Evolutionary conservation across 129 eudicot genomes (phyloP).

Genomic region (Artemisia argyi): DNA sequence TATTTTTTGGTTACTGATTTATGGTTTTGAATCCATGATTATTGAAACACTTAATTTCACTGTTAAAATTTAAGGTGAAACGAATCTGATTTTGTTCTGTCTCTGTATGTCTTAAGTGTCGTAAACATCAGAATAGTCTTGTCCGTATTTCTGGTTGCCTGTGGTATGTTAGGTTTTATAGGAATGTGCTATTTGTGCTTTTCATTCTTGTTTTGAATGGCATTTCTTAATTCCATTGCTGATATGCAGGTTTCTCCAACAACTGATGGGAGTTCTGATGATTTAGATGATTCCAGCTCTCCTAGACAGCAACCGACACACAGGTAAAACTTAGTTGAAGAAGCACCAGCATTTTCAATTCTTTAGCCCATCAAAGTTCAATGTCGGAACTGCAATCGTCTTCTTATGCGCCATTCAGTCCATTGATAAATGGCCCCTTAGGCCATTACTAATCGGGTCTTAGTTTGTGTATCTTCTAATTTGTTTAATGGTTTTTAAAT

Average conservation of each 20-base stretch:
- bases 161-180: background rate
- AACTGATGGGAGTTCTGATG: conserved; percentile 55
- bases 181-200: background rate
- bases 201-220: background rate
- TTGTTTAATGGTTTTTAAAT: conserved; percentile 4
- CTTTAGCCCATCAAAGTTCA: conserved; percentile 10
- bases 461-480: conserved; percentile 10
- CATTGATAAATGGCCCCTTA: conserved; percentile 4
- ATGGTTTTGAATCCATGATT: background rate
- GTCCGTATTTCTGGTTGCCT: background rate
- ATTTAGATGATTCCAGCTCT: conserved; percentile 48
- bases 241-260: conserved; percentile 64
- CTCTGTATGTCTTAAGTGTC: background rate
- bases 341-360: conserved; percentile 13
- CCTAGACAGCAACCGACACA: conserved; percentile 46
- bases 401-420: conserved; percentile 2
- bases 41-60: background rate
- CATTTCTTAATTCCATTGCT: conserved; percentile 2
- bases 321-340: conserved; percentile 41
- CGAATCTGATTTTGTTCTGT: background rate
- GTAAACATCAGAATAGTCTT: background rate
- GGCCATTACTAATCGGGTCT: background rate
- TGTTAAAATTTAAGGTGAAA: too few species aligned
- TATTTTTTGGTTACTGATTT: background rate
- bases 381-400: conserved; percentile 1